A percentile compares a stretch with the other conserved stretches of the same genome.
Conservation (phyloP, 495 filamentous ascomycete species). For the Annulohypoxylon maeteangense region DNA sequence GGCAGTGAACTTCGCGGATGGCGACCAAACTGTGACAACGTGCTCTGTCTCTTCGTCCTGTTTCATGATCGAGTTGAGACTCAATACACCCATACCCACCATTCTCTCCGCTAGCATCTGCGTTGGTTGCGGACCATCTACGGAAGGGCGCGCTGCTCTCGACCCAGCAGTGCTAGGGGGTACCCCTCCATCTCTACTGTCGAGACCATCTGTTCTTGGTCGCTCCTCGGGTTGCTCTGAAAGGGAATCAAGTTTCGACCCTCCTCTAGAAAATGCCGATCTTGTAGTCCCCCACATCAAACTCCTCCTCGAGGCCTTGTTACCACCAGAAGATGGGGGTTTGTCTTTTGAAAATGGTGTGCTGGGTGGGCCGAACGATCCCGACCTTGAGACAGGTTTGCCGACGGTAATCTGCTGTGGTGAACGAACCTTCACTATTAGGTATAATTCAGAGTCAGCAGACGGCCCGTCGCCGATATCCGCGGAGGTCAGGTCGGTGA, state of each 20-base stretch:
- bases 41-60: slow-evolving; percentile 81
- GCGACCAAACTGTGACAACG: slow-evolving; percentile 81
- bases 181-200: slow-evolving; percentile 57
- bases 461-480: slow-evolving; percentile 84
- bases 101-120: slow-evolving; percentile 64
- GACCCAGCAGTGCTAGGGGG: slow-evolving; percentile 68
- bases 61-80: slow-evolving; percentile 78
- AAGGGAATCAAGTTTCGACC: slow-evolving; percentile 59
- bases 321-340: slow-evolving; percentile 54
- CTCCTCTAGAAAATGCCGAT: slow-evolving; percentile 58
- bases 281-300: slow-evolving; percentile 79
- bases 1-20: slow-evolving; percentile 56
- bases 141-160: slow-evolving; percentile 54
- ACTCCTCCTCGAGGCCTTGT: slow-evolving; percentile 76
- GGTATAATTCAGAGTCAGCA: slow-evolving; percentile 74
- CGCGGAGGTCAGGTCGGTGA: slow-evolving; percentile 80
- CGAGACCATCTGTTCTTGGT: slow-evolving; percentile 42
- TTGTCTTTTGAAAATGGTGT: slow-evolving; percentile 56
- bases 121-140: slow-evolving; percentile 56
- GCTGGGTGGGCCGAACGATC: slow-evolving; percentile 49
- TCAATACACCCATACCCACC: slow-evolving; percentile 84
- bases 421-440: slow-evolving; percentile 84
- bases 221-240: slow-evolving; percentile 60
- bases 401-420: slow-evolving; percentile 62
- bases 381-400: slow-evolving; percentile 60